Evolutionary conservation across 768 basidiomycete genomes (phyloP).

Genomic region (Steccherinum ochraceum): DNA sequence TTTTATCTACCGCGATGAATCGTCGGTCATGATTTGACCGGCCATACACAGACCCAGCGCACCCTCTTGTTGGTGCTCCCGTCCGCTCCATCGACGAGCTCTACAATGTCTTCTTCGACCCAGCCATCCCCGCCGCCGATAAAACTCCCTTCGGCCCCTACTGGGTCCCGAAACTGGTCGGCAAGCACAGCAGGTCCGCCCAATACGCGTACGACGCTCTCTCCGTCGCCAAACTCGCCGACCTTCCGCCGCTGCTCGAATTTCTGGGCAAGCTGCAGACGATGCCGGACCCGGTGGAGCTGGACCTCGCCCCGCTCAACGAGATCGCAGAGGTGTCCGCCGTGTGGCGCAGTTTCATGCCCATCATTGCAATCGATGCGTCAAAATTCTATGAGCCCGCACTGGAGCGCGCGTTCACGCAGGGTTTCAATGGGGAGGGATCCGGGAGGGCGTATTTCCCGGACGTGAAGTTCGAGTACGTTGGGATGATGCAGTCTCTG

Average conservation of each 20-base stretch:
- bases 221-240: neutral
- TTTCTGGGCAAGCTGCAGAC: neutral
- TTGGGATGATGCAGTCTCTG: neutral
- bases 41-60: no score
- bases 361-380: neutral
- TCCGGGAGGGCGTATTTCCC: neutral
- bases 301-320: neutral
- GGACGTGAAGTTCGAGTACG: neutral
- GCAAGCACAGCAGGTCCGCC: neutral
- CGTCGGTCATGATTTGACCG: no score
- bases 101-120: neutral
- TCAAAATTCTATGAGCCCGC: neutral
- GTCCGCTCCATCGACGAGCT: no score
- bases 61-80: no score
- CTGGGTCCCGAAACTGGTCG: neutral
- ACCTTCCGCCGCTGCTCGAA: neutral
- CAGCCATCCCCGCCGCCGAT: neutral
- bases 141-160: neutral
- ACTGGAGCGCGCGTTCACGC: neutral
- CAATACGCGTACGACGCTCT: neutral
- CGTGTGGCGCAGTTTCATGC: neutral
- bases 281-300: neutral
- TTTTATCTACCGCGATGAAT: no score
- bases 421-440: neutral
- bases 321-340: neutral